phyloP scores from a whole-genome alignment of 2,329 filamentous ascomycete genomes.

The Fusarium irregulare region DNA sequence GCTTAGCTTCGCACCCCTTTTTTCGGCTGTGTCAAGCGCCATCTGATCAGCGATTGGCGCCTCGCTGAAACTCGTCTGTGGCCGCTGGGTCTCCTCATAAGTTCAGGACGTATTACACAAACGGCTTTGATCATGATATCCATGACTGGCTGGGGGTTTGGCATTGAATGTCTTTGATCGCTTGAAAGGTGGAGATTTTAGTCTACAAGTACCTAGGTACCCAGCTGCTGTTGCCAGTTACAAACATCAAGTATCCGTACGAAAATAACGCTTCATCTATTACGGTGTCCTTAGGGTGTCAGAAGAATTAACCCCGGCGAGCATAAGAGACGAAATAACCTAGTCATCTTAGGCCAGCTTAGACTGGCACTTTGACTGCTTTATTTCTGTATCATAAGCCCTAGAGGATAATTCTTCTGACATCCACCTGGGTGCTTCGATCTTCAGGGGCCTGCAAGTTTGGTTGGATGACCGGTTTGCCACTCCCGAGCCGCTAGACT shows the following conservation, averaged over 20 bases:
- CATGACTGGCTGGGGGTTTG: not conserved
- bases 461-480: slow-evolving; percentile 12
- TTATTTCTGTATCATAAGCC: too few relatives aligned
- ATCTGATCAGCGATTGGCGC: slow-evolving; percentile 37
- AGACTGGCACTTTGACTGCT: too few relatives aligned
- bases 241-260: not conserved
- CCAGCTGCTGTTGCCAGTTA: not conserved
- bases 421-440: slow-evolving; percentile 2
- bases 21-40: slow-evolving; percentile 21
- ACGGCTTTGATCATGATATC: not conserved
- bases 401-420: too few relatives aligned
- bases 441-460: slow-evolving; percentile 26
- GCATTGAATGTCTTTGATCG: slow-evolving; percentile 12
- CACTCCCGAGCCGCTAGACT: slow-evolving; percentile 34
- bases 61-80: slow-evolving; percentile 29
- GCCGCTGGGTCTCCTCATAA: not conserved
- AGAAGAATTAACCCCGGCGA: too few relatives aligned
- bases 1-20: slow-evolving; percentile 9
- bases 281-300: not conserved
- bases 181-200: not conserved
- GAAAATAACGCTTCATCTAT: not conserved
- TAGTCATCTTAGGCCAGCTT: too few relatives aligned
- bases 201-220: not conserved
- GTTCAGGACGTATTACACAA: not conserved
- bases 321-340: too few relatives aligned